phyloP scores from a whole-genome alignment of 495 filamentous ascomycete species.

The Friedmanniomyces endolithicus region DNA sequence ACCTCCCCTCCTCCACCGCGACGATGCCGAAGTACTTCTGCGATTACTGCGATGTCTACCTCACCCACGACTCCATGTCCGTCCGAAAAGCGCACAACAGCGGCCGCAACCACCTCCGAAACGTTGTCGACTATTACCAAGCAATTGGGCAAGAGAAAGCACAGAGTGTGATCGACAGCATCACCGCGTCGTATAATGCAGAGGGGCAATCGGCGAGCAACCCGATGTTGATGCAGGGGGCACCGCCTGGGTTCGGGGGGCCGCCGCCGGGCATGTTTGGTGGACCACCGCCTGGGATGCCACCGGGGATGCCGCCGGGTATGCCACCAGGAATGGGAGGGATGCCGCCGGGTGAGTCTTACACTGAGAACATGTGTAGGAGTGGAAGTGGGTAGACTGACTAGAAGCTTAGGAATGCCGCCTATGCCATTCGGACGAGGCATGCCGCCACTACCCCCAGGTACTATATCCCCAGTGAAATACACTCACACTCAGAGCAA shows the following conservation, averaged over 20 bases:
- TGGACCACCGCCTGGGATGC: conserved; percentile 13
- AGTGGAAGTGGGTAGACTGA: neutral
- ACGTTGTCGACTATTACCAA: conserved; percentile 97
- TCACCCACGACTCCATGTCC: conserved; percentile 99
- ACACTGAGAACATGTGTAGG: too few species aligned
- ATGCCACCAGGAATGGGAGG: neutral
- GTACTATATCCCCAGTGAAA: neutral
- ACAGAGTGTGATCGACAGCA: conserved; percentile 93
- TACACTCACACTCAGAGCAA: neutral
- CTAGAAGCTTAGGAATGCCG: neutral
- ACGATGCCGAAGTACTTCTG: conserved; percentile 31
- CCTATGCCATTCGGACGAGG: conserved; percentile 5
- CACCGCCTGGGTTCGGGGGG: neutral
- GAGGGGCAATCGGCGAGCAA: conserved; percentile 79
- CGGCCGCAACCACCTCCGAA: conserved; percentile 89
- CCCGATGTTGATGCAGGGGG: conserved; percentile 52
- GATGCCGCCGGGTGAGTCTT: conserved; percentile 24
- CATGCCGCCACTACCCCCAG: conserved; percentile 13
- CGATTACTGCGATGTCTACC: conserved; percentile 99
- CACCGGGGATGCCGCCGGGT: conserved; percentile 10
- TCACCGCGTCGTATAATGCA: conserved; percentile 86
- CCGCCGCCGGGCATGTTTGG: conserved; percentile 30
- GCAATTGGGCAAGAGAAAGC: conserved; percentile 98
- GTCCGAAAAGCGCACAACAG: conserved; percentile 97
- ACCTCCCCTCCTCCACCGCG: neutral